These are phyloP conservation scores for Gossypium aridum DNA, from an alignment of 441 rosid species.

Conservation along the genomic window DNA sequence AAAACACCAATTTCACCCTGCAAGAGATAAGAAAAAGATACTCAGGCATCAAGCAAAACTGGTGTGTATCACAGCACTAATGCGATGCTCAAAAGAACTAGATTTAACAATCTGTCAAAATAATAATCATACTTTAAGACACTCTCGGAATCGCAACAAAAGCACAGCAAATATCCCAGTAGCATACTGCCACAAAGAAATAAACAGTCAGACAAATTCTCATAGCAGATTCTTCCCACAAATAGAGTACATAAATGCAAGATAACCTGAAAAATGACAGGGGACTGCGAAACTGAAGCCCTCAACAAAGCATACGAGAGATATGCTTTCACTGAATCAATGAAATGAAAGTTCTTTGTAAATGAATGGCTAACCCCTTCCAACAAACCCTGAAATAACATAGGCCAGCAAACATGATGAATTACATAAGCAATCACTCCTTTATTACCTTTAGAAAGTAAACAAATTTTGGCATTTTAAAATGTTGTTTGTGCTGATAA, in stretches of 20 bases:
- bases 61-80: background rate
- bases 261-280: constrained; percentile 89
- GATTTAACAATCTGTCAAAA: constrained; percentile 16
- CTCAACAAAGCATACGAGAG: constrained; percentile 97
- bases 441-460: background rate
- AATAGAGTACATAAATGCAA: constrained; percentile 11
- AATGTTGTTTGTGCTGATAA: background rate
- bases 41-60: constrained; percentile 13
- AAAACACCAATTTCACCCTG: constrained; percentile 99
- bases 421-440: background rate
- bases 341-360: constrained; percentile 96
- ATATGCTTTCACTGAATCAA: constrained; percentile 98
- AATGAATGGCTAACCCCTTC: constrained; percentile 95
- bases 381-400: constrained; percentile 72
- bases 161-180: constrained; percentile 95
- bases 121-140: constrained; percentile 78
- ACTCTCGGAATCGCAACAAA: constrained; percentile 86
- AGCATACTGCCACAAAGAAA: constrained; percentile 77
- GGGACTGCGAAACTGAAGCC: constrained; percentile 92
- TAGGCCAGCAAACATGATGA: background rate
- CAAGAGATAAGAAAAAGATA: constrained; percentile 17
- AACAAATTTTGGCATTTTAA: background rate
- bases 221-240: constrained; percentile 8
- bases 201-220: constrained; percentile 23
- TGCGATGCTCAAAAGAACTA: background rate